Evolutionary conservation across 768 basidiomycete genomes (phyloP).

Genomic region (Tricholoma matsutake): DNA sequence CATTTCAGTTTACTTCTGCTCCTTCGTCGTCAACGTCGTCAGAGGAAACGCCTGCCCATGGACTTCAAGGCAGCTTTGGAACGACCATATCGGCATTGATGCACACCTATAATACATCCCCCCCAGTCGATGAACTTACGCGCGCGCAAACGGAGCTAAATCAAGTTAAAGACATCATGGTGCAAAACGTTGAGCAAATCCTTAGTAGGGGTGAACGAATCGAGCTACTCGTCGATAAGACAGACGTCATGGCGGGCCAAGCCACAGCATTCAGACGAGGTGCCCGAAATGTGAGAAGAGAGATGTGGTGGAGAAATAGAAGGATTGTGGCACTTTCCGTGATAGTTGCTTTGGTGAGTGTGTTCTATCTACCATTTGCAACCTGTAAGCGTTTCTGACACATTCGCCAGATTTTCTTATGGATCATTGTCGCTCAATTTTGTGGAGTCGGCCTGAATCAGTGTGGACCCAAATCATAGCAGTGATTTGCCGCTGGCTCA

Average conservation of each 20-base stretch:
- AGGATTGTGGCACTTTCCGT: slow-evolving; percentile 65
- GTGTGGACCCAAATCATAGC: slow-evolving; percentile 39
- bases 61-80: slow-evolving; percentile 69
- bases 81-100: slow-evolving; percentile 70
- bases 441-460: slow-evolving; percentile 81
- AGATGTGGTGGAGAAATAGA: slow-evolving; percentile 90
- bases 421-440: slow-evolving; percentile 83
- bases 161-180: slow-evolving; percentile 96
- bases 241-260: slow-evolving; percentile 91
- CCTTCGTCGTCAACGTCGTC: slow-evolving; percentile 60
- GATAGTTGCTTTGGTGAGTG: slow-evolving; percentile 66
- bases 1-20: slow-evolving; percentile 51
- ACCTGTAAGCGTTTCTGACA: neutral
- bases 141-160: slow-evolving; percentile 87
- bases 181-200: slow-evolving; percentile 97
- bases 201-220: slow-evolving; percentile 92
- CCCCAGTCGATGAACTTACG: slow-evolving; percentile 83
- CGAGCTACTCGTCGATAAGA: slow-evolving; percentile 95
- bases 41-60: slow-evolving; percentile 53
- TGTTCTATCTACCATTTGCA: slow-evolving; percentile 4
- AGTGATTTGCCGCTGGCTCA: neutral
- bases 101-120: slow-evolving; percentile 85
- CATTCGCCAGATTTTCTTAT: slow-evolving; percentile 60
- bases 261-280: slow-evolving; percentile 91
- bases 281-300: slow-evolving; percentile 73